Evolutionary conservation across 805 yeast species (phyloP), one percentile per base, ranked within the genome.

Genomic region (Kuraishia piskuri): DNA sequence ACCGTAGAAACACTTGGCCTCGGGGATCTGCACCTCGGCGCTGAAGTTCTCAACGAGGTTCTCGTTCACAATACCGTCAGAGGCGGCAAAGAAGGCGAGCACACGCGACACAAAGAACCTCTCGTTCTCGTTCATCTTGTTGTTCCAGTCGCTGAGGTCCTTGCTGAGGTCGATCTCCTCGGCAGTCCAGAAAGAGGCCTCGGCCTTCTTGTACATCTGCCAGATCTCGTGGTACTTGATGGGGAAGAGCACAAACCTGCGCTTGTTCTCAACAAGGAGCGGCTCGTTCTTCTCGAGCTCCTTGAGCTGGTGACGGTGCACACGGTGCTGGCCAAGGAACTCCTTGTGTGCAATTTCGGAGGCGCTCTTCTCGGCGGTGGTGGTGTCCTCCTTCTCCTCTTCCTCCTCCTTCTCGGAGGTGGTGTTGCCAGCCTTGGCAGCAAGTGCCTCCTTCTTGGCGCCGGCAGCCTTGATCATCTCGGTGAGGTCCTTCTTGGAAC

Each of bases 181-280:
- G 50, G 98, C 97, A 46, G 98, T 94, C 99, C 99, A 92, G 80
- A 92, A 92, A 5, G 98, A 92, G 17, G 99, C 99, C 78, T 94
- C 99, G 51, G 98, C 97, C 75, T 92, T 90, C 79, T 92, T 92
- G 75, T 92, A 92, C 79, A 95, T 91, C 72, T 92, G 96, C 98
- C 98, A 92, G 70, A 92, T 88, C 75, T 92, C 98, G 68, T 91
- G 92, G 76, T 90, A 94, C 74, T 88, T 87, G 74, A 92, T 90
- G 61, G 99, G 99, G 83, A 91, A 91, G 56, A 92, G 75, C 52
- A 94, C 97, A 65, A 89, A 90, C 68, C 99, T 84, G 66, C 82
- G 82, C 62, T 81, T 82, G 81, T 92, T 94, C 72, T 90, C 97
- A 52, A 69, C 65, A 64, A 92, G 79, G 64, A 92, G 72, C 1